A percentile compares a stretch with the other conserved stretches of the same genome.
Evolutionary conservation across 306 rosid genomes (phyloP).

Genomic region (Cercis canadensis): DNA sequence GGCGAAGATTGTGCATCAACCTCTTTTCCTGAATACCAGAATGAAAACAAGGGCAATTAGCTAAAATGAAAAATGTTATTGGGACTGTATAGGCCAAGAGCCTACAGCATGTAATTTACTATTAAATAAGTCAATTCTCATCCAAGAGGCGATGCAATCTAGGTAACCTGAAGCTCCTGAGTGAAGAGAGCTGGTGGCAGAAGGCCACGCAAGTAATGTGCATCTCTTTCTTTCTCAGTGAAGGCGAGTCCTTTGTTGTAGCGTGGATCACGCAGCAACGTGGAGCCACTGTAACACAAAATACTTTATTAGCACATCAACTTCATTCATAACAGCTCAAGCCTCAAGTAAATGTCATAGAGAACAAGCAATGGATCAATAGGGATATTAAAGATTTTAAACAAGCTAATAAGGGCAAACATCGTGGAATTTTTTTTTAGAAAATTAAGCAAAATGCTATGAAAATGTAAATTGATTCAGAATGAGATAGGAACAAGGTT

Average conservation of each 20-base stretch:
- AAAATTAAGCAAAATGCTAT: no score
- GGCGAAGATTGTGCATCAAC: constrained; percentile 84
- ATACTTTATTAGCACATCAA: constrained; percentile 28
- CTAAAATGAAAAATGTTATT: background rate
- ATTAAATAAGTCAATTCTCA: no score
- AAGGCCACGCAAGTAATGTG: constrained; percentile 95
- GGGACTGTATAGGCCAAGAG: background rate
- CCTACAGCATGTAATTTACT: background rate
- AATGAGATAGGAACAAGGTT: no score
- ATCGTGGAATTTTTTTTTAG: no score
- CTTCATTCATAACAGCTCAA: background rate
- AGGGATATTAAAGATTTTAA: background rate
- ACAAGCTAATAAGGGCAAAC: background rate
- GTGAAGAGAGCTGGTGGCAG: constrained; percentile 74
- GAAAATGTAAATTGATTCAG: no score
- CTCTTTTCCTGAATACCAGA: constrained; percentile 71
- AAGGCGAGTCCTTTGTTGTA: constrained; percentile 96
- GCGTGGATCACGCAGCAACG: constrained; percentile 87
- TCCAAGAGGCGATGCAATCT: background rate
- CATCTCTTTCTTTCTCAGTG: constrained; percentile 86
- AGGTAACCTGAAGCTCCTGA: constrained; percentile 88
- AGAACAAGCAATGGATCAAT: background rate
- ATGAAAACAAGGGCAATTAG: constrained; percentile 15
- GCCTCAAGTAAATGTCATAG: background rate
- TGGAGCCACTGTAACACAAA: constrained; percentile 67